phyloP scores from a whole-genome alignment of 2,329 filamentous ascomycete genomes.

The Beauveria caledonica region DNA sequence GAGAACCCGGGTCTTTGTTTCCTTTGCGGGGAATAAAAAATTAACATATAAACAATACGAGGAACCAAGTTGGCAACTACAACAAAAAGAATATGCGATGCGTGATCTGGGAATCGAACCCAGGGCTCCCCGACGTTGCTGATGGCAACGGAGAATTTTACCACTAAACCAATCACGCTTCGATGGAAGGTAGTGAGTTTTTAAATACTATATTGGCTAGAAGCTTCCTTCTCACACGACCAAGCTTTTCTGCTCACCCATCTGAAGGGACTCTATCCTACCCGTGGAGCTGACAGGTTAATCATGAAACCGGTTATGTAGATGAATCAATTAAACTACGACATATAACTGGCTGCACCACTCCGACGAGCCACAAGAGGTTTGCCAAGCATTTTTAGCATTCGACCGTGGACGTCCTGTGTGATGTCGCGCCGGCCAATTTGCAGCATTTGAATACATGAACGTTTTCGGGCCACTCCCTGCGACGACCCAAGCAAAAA shows the following conservation, averaged over 20 bases:
- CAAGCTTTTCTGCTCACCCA: neutral
- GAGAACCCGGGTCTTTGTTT: too few species aligned
- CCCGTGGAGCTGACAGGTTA: too few species aligned
- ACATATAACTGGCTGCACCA: too few species aligned
- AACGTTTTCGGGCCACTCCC: too few species aligned
- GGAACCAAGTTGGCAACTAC: neutral
- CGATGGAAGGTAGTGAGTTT: neutral
- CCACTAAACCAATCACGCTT: conserved; percentile 18
- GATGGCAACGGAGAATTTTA: conserved; percentile 18
- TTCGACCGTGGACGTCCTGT: too few species aligned
- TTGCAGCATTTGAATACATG: too few species aligned
- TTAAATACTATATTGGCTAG: neutral
- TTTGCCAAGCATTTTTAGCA: too few species aligned
- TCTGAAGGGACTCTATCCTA: neutral
- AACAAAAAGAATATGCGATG: conserved; percentile 3
- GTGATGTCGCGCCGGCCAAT: too few species aligned
- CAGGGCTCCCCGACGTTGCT: conserved; percentile 17
- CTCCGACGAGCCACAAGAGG: too few species aligned
- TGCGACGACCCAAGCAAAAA: too few species aligned
- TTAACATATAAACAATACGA: neutral
- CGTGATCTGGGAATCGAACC: conserved; percentile 18
- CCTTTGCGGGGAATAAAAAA: neutral
- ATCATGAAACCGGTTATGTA: too few species aligned
- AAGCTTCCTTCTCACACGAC: neutral
- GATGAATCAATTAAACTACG: too few species aligned